A percentile compares a stretch with the other conserved stretches of the same genome.
Evolutionary conservation across 805 yeast species (phyloP).

Genomic region (Yamadazyma tumulicola): DNA sequence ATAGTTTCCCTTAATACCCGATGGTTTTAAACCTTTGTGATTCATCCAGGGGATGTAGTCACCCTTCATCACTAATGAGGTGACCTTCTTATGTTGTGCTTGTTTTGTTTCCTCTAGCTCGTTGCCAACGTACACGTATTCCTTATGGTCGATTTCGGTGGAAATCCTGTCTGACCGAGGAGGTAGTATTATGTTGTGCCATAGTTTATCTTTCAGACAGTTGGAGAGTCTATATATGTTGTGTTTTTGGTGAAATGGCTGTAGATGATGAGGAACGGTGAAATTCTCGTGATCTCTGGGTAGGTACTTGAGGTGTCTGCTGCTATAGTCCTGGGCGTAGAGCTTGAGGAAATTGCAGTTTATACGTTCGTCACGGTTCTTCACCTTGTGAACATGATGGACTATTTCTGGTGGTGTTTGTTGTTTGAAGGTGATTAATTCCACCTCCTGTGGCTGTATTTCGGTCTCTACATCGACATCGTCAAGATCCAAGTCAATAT

Average conservation of each 20-base stretch:
- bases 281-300: too few species aligned
- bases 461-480: constrained; percentile 6
- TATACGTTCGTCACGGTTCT: constrained; percentile 46
- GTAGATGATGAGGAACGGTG: constrained; percentile 19
- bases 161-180: constrained; percentile 46
- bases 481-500: neutral
- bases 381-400: constrained; percentile 9
- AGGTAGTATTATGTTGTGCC: constrained; percentile 51
- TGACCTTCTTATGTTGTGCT: too few species aligned
- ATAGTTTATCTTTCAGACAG: constrained; percentile 46
- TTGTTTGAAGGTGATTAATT: constrained; percentile 14
- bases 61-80: constrained; percentile 20
- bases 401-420: neutral
- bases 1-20: constrained; percentile 28
- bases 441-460: too few species aligned
- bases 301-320: constrained; percentile 29
- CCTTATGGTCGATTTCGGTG: constrained; percentile 16
- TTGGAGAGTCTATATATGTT: constrained; percentile 35
- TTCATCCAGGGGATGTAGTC: constrained; percentile 24
- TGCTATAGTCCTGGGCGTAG: constrained; percentile 48
- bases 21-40: constrained; percentile 25
- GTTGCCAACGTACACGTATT: constrained; percentile 23
- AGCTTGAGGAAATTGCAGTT: constrained; percentile 47
- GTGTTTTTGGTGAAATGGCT: constrained; percentile 24
- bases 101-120: constrained; percentile 4